A percentile compares a stretch with the other conserved stretches of the same genome.
phyloP scores from a whole-genome alignment of 306 rosid species.

The Benincasa hispida region DNA sequence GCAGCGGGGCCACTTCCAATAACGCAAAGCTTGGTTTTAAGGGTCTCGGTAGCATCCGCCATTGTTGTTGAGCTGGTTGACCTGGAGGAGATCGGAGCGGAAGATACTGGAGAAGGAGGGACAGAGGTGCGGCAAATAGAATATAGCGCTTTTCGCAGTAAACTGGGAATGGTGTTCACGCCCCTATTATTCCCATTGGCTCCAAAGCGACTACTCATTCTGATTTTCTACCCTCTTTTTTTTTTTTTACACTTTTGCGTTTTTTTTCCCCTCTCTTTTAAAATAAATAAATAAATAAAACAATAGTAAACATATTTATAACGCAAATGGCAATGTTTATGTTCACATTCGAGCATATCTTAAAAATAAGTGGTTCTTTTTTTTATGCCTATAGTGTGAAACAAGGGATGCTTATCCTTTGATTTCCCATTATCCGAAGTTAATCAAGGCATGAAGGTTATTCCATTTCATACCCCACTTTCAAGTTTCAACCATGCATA shows the following conservation, averaged over 20 bases:
- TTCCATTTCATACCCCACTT: neutral
- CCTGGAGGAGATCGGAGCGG: constrained; percentile 1
- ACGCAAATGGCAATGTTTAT: too few species aligned
- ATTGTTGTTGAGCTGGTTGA: constrained; percentile 5
- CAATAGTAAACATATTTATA: too few species aligned
- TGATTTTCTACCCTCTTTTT: neutral
- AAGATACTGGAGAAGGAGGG: constrained; percentile 7
- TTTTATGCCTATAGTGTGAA: neutral
- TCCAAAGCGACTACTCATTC: neutral
- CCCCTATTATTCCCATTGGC: neutral
- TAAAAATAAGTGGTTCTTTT: too few species aligned
- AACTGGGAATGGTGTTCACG: neutral
- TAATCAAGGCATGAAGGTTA: neutral
- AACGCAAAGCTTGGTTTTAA: constrained; percentile 60
- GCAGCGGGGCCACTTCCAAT: constrained; percentile 87
- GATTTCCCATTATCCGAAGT: neutral
- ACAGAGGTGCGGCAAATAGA: neutral
- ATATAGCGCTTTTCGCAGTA: neutral
- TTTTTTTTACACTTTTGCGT: neutral
- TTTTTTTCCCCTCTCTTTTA: neutral
- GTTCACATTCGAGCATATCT: too few species aligned
- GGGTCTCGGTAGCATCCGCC: constrained; percentile 17
- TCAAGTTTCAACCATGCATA: too few species aligned
- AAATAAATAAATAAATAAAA: too few species aligned
- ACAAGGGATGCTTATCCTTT: neutral